A percentile compares a stretch with the other conserved stretches of the same genome.
phyloP scores from a whole-genome alignment of 139 green algal genomes.

The Limnomonas spitsbergensis region DNA sequence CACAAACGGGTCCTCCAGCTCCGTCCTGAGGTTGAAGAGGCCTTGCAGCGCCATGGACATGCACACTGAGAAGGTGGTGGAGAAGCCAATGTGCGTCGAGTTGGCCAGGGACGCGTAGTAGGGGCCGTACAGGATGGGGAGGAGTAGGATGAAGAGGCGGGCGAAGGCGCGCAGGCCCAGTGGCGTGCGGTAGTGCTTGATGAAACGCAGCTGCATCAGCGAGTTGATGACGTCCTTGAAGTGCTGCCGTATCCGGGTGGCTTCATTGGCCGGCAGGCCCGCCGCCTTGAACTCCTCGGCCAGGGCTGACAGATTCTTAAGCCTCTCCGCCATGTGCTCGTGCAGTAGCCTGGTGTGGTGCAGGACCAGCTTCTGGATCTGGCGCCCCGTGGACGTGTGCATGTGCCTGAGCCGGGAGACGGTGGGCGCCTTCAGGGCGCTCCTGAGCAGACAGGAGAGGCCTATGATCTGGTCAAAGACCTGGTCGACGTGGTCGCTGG shows the following conservation, averaged over 20 bases:
- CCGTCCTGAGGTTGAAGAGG: constrained; percentile 1
- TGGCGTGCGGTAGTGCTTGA: constrained; percentile 18
- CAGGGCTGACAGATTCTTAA: neutral
- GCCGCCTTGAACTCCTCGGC: constrained; percentile 8
- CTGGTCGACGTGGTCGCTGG: neutral
- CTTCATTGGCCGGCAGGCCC: constrained; percentile 14
- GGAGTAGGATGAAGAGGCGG: constrained; percentile 8
- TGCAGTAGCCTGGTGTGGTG: neutral
- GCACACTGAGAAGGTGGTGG: neutral
- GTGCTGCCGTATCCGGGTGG: constrained; percentile 11
- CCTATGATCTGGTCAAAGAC: neutral
- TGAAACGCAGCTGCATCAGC: neutral
- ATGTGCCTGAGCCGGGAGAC: neutral
- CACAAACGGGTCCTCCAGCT: neutral
- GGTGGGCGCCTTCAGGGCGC: neutral
- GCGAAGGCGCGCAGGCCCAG: constrained; percentile 6
- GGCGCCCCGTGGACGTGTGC: neutral
- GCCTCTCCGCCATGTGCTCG: neutral
- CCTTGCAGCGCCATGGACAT: constrained; percentile 7
- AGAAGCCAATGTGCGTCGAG: constrained; percentile 10
- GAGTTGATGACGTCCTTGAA: neutral
- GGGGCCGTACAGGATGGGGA: constrained; percentile 1
- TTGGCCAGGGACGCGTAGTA: constrained; percentile 16
- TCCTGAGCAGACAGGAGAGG: neutral
- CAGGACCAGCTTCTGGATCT: neutral